Conservation (phyloP, 2,329 filamentous ascomycete species). For the Colletotrichum siamense region DNA sequence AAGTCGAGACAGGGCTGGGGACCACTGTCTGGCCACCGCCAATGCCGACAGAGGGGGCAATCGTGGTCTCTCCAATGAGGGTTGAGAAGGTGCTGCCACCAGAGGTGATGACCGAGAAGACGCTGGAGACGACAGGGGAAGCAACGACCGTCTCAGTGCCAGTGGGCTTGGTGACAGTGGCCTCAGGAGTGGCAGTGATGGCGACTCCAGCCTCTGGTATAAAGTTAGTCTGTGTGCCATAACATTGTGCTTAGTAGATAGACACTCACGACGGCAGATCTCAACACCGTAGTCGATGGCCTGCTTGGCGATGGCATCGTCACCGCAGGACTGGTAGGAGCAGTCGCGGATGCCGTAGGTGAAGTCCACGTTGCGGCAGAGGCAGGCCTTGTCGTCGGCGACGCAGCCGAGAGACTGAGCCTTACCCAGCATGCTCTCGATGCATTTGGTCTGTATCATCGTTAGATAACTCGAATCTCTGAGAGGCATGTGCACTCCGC, state of each 20-base stretch:
- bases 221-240: background rate
- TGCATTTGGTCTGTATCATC: constrained; percentile 5
- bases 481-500: background rate
- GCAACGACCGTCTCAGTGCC: constrained; percentile 10
- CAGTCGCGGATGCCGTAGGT: constrained; percentile 58
- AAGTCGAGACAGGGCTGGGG: constrained; percentile 38
- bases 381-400: constrained; percentile 45
- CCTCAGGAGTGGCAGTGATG: constrained; percentile 29
- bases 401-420: constrained; percentile 51
- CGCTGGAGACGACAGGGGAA: constrained; percentile 3
- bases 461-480: background rate
- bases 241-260: background rate
- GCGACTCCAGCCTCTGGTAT: constrained; percentile 7
- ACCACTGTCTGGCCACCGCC: background rate
- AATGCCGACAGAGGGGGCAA: background rate
- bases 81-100: constrained; percentile 44
- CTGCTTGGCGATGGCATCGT: constrained; percentile 34
- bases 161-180: constrained; percentile 11
- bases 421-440: constrained; percentile 46
- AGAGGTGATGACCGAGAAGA: constrained; percentile 26
- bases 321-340: constrained; percentile 46
- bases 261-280: constrained; percentile 42
- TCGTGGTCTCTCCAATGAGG: constrained; percentile 28
- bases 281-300: constrained; percentile 44
- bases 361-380: constrained; percentile 54